Evolutionary conservation across 2,329 filamentous ascomycete genomes (phyloP).

Genomic region (Colletotrichum aenigma): DNA sequence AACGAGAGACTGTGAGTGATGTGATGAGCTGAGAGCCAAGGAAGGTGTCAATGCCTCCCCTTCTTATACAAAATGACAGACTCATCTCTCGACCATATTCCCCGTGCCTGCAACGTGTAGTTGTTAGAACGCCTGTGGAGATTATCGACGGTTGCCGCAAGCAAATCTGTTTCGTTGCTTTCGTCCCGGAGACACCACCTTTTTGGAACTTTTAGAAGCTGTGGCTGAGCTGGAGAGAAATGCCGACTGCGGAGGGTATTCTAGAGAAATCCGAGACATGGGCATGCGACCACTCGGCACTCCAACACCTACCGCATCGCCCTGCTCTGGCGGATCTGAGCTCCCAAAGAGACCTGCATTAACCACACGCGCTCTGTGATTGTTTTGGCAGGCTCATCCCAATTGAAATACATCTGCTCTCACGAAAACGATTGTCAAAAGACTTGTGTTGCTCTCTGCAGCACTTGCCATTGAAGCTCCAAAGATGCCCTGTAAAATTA

Average conservation of each 20-base stretch:
- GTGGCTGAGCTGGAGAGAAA: background rate
- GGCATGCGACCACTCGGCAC: background rate
- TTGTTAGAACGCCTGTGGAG: background rate
- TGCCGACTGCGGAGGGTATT: background rate
- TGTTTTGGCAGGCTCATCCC: rapidly evolving
- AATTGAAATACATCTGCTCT: rapidly evolving
- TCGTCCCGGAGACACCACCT: background rate
- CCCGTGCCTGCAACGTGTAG: background rate
- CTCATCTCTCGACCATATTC: background rate
- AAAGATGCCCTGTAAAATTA: background rate
- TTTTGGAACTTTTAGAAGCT: background rate
- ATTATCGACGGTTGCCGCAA: background rate
- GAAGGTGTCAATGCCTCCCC: background rate
- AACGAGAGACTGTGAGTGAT: background rate
- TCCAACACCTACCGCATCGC: background rate
- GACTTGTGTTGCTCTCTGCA: rapidly evolving
- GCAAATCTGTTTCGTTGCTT: background rate
- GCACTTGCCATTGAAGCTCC: background rate
- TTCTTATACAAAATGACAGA: background rate
- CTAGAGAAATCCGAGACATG: background rate
- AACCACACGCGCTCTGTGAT: rapidly evolving
- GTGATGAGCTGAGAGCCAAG: background rate
- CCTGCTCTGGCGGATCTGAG: rapidly evolving
- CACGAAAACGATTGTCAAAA: background rate
- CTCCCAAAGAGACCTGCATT: too few species aligned